Percentiles rank a stretch among this genome's conserved stretches.
Evolutionary conservation across 1,284 basidiomycete genomes (phyloP).

Genomic region (Sporisorium sorghi): DNA sequence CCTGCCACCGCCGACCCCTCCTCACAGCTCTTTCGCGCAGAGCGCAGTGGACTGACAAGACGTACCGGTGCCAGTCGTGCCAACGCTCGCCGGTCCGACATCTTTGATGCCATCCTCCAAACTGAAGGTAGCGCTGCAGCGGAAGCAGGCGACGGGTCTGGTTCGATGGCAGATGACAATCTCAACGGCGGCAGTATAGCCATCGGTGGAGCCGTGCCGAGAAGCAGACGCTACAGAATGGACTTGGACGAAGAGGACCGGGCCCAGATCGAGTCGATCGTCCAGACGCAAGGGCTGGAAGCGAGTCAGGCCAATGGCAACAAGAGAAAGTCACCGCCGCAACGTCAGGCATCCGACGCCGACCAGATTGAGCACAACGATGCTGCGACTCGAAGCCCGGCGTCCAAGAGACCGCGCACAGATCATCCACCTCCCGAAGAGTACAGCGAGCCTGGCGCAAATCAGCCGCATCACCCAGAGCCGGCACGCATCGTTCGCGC

Average conservation of each 20-base stretch:
- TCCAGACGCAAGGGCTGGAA: constrained; percentile 8
- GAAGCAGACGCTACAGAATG: constrained; percentile 46
- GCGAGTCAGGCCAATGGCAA: background rate
- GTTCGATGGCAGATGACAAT: background rate
- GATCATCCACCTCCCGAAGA: background rate
- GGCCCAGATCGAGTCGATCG: constrained; percentile 16
- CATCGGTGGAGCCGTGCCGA: constrained; percentile 11
- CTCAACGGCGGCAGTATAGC: background rate
- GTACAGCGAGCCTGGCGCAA: background rate
- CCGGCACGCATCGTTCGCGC: constrained; percentile 26
- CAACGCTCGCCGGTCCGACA: constrained; percentile 34
- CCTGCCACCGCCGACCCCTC: background rate
- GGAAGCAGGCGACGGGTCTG: background rate
- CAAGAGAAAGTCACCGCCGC: constrained; percentile 34
- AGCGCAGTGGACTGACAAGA: constrained; percentile 35
- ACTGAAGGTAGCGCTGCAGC: constrained; percentile 1
- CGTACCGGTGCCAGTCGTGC: constrained; percentile 39
- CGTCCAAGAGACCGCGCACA: constrained; percentile 25
- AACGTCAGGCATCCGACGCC: background rate
- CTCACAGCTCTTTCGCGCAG: constrained; percentile 21
- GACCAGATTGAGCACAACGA: background rate
- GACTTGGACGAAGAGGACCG: constrained; percentile 52
- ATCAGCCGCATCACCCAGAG: background rate
- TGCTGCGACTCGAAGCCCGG: background rate
- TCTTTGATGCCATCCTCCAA: constrained; percentile 43